Evolutionary conservation across 1,284 basidiomycete genomes (phyloP), one percentile per base, ranked within the genome.

Genomic region (Tilletia setariae): DNA sequence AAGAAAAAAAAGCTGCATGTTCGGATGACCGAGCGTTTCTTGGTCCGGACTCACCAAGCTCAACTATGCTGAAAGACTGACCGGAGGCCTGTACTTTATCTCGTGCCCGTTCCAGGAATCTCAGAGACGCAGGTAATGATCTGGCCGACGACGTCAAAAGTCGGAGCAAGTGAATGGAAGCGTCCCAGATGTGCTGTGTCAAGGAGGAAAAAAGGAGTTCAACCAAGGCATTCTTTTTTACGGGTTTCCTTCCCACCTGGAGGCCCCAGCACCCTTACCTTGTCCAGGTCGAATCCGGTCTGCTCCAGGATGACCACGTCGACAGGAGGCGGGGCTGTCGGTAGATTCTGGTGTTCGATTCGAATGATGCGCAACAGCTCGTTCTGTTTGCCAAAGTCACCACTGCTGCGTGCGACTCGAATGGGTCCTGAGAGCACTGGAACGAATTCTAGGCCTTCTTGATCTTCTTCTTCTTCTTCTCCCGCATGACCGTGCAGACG

Each of bases 141-240:
- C 7, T 30, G 25, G 2, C 40, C 19, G 35, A 15, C 40, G 13
- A 19, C 2, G 46, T 56, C 9, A 68, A 21, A 19, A 64, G 42
- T 1, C 63, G 44, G 9, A 46, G 40, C n/a, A 69, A 35, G 25
- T 53, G 65, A 16, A 69, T 23, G 2, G 68, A 67, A 28, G 68
- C 68, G 42, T 70, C 68, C 68, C 68, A 70, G 15, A 70, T 62
- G 32, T 70, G 68, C 68, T 68, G 44, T 19, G n/a, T 11, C 16
- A 19, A 64, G 25, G 21, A 3, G 13, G 19, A 40, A n/a, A 11
- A 53, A 25, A 21, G 4, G 28, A n/a, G n/a, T n/a, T n/a, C n/a
- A n/a, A n/a, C n/a, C n/a, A n/a, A n/a, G n/a, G n/a, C n/a, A n/a
- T n/a, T n/a, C 43, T 19, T 19, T 44, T 19, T 19, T 44, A 44